Conservation (phyloP, 148 eudicot species). For the Arctostaphylos glauca region DNA sequence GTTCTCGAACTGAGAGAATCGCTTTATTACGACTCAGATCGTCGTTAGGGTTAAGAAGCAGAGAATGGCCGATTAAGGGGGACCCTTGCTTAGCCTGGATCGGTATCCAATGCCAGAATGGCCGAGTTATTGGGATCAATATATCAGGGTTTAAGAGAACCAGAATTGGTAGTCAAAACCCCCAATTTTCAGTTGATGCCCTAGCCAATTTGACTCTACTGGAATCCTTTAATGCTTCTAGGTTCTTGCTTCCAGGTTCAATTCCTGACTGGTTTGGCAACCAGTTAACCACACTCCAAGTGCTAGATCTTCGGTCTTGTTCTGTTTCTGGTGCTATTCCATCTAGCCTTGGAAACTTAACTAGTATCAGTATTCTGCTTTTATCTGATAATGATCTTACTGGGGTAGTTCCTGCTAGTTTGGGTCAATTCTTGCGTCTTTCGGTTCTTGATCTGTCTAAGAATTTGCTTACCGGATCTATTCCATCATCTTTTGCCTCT, state of each 20-base stretch:
- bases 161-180: slow-evolving; percentile 63
- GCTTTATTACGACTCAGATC: slow-evolving; percentile 79
- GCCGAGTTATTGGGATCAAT: slow-evolving; percentile 67
- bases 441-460: slow-evolving; percentile 71
- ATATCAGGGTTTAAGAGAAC: slow-evolving; percentile 88
- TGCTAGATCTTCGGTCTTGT: slow-evolving; percentile 70
- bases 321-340: slow-evolving; percentile 60
- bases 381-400: slow-evolving; percentile 53
- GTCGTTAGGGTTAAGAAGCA: slow-evolving; percentile 63
- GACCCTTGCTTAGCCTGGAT: slow-evolving; percentile 75
- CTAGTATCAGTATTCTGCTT: slow-evolving; percentile 36
- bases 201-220: slow-evolving; percentile 66
- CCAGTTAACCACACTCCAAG: slow-evolving; percentile 39
- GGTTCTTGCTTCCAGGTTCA: slow-evolving; percentile 57
- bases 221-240: slow-evolving; percentile 69
- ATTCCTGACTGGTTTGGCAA: slow-evolving; percentile 86
- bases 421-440: slow-evolving; percentile 55
- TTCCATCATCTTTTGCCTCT: slow-evolving; percentile 50
- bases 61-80: slow-evolving; percentile 78
- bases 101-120: slow-evolving; percentile 68
- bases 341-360: slow-evolving; percentile 62
- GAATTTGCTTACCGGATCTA: slow-evolving; percentile 54
- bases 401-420: slow-evolving; percentile 60
- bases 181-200: slow-evolving; percentile 73
- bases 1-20: slow-evolving; percentile 29